These are phyloP conservation scores for Cyberlindnera misumaiensis DNA, from an alignment of 805 yeast genomes.

Conservation along the genomic window DNA sequence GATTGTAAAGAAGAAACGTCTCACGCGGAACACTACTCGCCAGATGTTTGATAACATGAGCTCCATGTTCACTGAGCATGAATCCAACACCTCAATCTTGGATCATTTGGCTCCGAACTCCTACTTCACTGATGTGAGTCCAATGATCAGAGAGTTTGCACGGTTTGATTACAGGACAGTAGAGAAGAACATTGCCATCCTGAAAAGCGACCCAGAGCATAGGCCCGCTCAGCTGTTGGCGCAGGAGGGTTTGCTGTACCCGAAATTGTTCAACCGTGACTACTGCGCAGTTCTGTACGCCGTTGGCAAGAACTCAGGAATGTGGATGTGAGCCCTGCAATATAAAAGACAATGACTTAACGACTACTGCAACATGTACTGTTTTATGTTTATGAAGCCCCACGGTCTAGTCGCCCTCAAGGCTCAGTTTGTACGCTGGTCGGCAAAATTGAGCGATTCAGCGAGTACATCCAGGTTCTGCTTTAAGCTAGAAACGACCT, in stretches of 20 bases:
- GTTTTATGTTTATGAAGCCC: too few relatives aligned
- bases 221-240: neutral
- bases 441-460: neutral
- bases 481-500: conserved; percentile 12
- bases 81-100: conserved; percentile 10
- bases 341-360: too few relatives aligned
- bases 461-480: neutral
- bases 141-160: conserved; percentile 20
- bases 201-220: neutral
- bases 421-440: neutral
- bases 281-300: neutral
- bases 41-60: conserved; percentile 4
- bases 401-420: neutral
- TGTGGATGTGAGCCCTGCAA: neutral
- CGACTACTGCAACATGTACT: too few relatives aligned
- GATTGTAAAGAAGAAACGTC: conserved; percentile 7
- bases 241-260: neutral
- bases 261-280: neutral
- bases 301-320: neutral
- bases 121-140: conserved; percentile 18
- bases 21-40: conserved; percentile 11
- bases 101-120: conserved; percentile 5
- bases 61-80: conserved; percentile 3
- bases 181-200: conserved; percentile 2
- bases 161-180: conserved; percentile 10